phyloP scores from a whole-genome alignment of 805 yeast species.

The Yueomyces sp. region DNA sequence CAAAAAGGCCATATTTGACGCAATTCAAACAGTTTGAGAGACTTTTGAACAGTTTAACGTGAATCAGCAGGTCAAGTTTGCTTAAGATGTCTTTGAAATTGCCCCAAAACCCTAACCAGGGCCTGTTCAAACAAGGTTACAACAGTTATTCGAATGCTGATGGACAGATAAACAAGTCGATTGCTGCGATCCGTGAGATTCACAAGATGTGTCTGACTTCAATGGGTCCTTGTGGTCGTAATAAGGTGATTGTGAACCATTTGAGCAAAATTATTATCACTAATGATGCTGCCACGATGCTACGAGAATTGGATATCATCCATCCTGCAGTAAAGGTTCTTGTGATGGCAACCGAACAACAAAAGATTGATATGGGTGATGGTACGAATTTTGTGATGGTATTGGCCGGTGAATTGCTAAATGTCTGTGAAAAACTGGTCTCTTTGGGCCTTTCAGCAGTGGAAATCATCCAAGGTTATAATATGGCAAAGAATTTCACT shows the following conservation, averaged over 20 bases:
- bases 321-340: constrained; percentile 95
- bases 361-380: constrained; percentile 95
- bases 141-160: constrained; percentile 77
- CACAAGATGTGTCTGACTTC: constrained; percentile 85
- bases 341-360: constrained; percentile 95
- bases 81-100: constrained; percentile 67
- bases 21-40: too few relatives aligned
- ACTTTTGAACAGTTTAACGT: too few relatives aligned
- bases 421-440: constrained; percentile 73
- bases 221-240: constrained; percentile 95
- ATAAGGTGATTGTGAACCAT: constrained; percentile 86
- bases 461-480: constrained; percentile 88
- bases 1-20: too few relatives aligned
- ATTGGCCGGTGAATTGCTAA: constrained; percentile 84
- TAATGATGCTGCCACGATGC: constrained; percentile 96
- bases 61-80: too few relatives aligned
- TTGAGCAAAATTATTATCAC: constrained; percentile 79
- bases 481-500: constrained; percentile 70
- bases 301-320: constrained; percentile 82
- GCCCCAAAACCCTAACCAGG: constrained; percentile 87
- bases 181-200: constrained; percentile 89
- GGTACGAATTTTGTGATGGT: constrained; percentile 84
- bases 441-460: constrained; percentile 80
- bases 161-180: constrained; percentile 87
- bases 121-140: constrained; percentile 92